Base-by-base conservation (phyloP, 1,284 basidiomycete species). In the Boletus sp. region DNA sequence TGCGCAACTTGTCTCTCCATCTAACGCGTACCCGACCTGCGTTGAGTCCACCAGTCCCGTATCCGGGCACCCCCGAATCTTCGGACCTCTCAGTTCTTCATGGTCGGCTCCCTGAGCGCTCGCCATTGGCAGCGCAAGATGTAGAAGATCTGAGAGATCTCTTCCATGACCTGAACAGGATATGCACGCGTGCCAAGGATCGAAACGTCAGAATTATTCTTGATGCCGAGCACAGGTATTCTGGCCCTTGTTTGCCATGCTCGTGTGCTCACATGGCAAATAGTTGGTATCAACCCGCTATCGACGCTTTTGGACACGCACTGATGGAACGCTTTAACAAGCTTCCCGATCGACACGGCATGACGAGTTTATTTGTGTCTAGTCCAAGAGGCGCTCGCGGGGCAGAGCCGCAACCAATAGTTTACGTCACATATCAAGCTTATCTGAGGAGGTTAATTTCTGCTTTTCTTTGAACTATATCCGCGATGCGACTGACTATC, bases 361-460 rank as follows among this genome's bases (percentile, higher is more conserved):
- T 32, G 27, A 9, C 26, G 8, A 39, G 35, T 25, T 36, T 36
- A 51, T 59, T 41, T 38, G 9, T 19, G 2, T 36, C 42, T 35
- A 26, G 36, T 39, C 2, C 38, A 16, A 47, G 16, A 10, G 26
- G 26, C 14, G 19, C 54, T 6, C 38, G 50, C 16, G 49, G 36
- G 12, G 26, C 23, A n/a, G 54, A 49, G 14, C 66, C 78, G 5
- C 81, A 82, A 48, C 88, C 88, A 0, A 69, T 89, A 5, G 66
- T 89, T 2, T 91, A 91, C 66, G 83, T 78, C 5, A 94, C 91
- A 0, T 91, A 84, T 69, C 91, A 94, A 64, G 84, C 88, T 1
- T 94, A 94, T 69, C 77, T 94, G 22, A 78, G 80, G 42, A 77
- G 88, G 85, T 80, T 25, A 58, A 65, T 50, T 44, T 14, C 39